phyloP scores from a whole-genome alignment of 2,329 filamentous ascomycete genomes.

The Berkeleyomyces basicola region DNA sequence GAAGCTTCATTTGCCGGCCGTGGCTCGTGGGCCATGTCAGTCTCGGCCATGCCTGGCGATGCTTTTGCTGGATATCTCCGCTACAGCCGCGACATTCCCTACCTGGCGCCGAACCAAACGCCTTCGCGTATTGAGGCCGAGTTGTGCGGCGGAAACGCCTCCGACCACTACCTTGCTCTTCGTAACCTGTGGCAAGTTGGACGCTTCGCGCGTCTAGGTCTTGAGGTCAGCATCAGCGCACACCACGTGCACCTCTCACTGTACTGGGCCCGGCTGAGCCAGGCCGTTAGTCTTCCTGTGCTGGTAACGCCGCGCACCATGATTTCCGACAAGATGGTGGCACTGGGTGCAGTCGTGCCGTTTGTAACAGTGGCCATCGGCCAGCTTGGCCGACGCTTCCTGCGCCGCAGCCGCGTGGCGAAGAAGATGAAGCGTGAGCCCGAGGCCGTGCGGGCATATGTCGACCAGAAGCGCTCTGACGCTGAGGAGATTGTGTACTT shows the following conservation, averaged over 20 bases:
- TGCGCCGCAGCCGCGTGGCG: constrained; percentile 20
- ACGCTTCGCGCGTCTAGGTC: constrained; percentile 26
- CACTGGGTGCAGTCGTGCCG: constrained; percentile 26
- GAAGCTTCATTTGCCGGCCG: constrained; percentile 18
- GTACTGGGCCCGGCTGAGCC: constrained; percentile 30
- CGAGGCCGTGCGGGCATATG: constrained; percentile 5
- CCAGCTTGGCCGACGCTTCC: constrained; percentile 17
- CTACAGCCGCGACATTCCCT: constrained; percentile 22
- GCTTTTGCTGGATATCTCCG: constrained; percentile 23
- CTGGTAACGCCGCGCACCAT: constrained; percentile 17
- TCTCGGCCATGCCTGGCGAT: constrained; percentile 17
- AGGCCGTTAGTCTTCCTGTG: constrained; percentile 16
- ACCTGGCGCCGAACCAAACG: constrained; percentile 16
- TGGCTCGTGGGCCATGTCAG: constrained; percentile 27
- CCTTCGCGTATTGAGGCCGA: constrained; percentile 27
- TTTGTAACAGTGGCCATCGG: constrained; percentile 25
- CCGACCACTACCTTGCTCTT: constrained; percentile 25
- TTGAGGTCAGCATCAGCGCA: constrained; percentile 28
- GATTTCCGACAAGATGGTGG: constrained; percentile 20
- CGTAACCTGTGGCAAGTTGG: constrained; percentile 28
- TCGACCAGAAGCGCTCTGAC: constrained; percentile 25
- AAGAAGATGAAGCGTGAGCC: constrained; percentile 5
- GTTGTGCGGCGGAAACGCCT: constrained; percentile 23
- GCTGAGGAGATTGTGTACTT: constrained; percentile 30
- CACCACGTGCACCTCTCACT: constrained; percentile 28